Base-by-base conservation (phyloP, 345 rosid genomes). In the Limnanthes douglasii region DNA sequence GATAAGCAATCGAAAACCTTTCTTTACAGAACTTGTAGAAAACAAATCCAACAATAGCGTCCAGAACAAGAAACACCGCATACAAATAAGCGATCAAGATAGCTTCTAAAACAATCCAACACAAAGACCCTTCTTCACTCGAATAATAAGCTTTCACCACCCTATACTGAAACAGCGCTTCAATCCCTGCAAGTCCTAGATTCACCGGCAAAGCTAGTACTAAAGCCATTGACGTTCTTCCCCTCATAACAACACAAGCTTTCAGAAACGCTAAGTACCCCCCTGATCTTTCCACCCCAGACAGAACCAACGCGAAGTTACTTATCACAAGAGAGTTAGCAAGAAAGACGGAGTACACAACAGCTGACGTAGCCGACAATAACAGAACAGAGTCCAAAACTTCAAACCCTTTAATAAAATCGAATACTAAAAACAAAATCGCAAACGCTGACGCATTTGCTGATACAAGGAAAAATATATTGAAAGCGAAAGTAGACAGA, bases 381-480 rank as follows among this genome's bases (percentile, higher is more conserved):
- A 72, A 4, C 18, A 59, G 64, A 33, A 51, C 17, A 40, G 18
- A 54, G n/a, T 14, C 43, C 10, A 61, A 49, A 2, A 86, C 59
- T 20, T 61, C 53, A 26, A 58, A 59, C 6, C 61, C 57, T 37
- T 70, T 53, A 7, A 77, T 40, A 11, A 62, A 12, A 39, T 44
- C 62, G 38, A 59, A 70, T 18, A 63, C 52, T n/a, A 90, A 28
- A 56, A 75, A 61, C 2, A 79, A 27, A 54, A 90, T 23, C 21
- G 62, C 69, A 31, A 90, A 75, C 14, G 74, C 73, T 4, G 85
- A 73, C 3, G 95, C 75, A 34, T 77, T 90, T 8, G 92, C 88
- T 0, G 82, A 77, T 50, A 83, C 17, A 48, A 84, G 59, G 28
- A 75, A 39, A 46, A 75, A 39, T 1, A 62, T 54, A 44, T 73